Conservation (phyloP, 495 filamentous ascomycete species). For the Elaphomyces granulatus region DNA sequence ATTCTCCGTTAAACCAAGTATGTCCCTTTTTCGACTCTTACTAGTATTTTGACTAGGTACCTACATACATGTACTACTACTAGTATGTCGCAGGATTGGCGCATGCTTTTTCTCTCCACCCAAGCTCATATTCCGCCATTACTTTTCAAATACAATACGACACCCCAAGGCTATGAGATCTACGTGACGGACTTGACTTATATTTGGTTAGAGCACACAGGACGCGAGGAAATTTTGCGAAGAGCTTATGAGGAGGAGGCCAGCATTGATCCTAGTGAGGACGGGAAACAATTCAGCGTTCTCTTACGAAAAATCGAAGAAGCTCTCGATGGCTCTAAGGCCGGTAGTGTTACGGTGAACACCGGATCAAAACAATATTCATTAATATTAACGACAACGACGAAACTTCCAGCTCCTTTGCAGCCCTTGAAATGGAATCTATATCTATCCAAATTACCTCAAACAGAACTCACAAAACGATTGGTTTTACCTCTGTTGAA, state of each 20-base stretch:
- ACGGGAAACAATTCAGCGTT: conserved; percentile 50
- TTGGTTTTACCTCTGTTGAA: conserved; percentile 57
- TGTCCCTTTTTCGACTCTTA: no score
- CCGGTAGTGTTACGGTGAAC: conserved; percentile 20
- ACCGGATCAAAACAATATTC: conserved; percentile 13
- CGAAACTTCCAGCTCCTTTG: conserved; percentile 51
- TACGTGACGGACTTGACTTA: conserved; percentile 71
- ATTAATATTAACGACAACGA: conserved; percentile 44
- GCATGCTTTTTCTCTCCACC: conserved; percentile 16
- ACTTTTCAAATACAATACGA: conserved; percentile 38
- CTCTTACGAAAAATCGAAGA: conserved; percentile 59
- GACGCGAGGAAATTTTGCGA: conserved; percentile 44
- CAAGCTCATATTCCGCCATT: conserved; percentile 29
- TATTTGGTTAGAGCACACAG: conserved; percentile 67
- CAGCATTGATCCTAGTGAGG: conserved; percentile 77
- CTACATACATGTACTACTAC: no score
- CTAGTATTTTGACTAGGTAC: no score
- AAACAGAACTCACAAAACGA: conserved; percentile 39
- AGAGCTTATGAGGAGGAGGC: conserved; percentile 52
- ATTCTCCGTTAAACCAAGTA: no score
- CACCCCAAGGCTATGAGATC: conserved; percentile 47
- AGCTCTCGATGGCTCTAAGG: conserved; percentile 36
- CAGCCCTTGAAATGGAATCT: conserved; percentile 57
- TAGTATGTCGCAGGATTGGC: conserved; percentile 29
- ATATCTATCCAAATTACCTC: conserved; percentile 37